Evolutionary conservation across 352 stramenopile species (phyloP), one percentile per base, ranked within the genome.

Genomic region (Globisporangium rhizosaccharum): DNA sequence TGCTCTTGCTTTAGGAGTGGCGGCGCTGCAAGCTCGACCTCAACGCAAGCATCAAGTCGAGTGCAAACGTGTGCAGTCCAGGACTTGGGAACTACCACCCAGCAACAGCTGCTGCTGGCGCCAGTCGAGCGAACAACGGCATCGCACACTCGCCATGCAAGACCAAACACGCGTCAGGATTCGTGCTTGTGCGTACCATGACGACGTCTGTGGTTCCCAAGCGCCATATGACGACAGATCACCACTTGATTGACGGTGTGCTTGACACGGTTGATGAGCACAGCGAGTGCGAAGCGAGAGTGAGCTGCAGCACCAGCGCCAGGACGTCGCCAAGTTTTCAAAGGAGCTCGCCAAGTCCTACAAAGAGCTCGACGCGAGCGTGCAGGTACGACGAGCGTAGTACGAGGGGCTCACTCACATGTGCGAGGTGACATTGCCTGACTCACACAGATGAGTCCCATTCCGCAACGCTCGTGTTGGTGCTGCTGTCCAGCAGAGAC

Each of bases 311-410:
- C 58, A 63, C 14, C 71, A 68, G 53, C 57, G 61, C 15, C 65
- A 66, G 42, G 57, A 75, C 39, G 51, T 57, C 36, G 63, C 59
- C 8, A 20, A 58, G 23, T 67, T 82, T 28, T 86, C 78, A 0
- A 83, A 80, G 33, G 76, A 86, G 42, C 64, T 86, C 33, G 74
- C 65, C 25, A 82, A 73, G 51, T 86, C 75, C 11, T 86, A 86
- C 51, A 56, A 67, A 9, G 45, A 86, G 47, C 56, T 86, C 5
- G 59, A 70, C 46, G 62, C 46, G 2, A 76, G 65, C 17, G 61
- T 76, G 20, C 63, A 78, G 68, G 73, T 82, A 50, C 0, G 54
- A 54, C 25, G 20, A 37, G 45, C 53, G 23, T 45, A 36, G 15
- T 18, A 37, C 28, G 30, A 36, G 5, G 9, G 5, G 9, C 30